Evolutionary conservation across 2,329 filamentous ascomycete genomes (phyloP), one percentile per base, ranked within the genome.

Genomic region (Chaetomium sp.): DNA sequence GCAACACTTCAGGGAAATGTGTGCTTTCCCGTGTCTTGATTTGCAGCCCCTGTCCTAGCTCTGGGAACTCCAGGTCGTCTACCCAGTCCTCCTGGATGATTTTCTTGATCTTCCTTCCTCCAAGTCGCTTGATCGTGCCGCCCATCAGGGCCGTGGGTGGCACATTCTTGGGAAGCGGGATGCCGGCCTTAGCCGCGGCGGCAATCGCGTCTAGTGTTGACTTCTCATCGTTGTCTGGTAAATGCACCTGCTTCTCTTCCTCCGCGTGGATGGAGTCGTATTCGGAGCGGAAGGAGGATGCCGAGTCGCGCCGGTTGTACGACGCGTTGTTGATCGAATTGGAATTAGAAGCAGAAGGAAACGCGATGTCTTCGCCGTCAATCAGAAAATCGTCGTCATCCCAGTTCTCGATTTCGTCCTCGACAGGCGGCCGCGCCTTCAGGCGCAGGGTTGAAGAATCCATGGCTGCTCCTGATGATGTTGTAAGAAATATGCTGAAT

Each of bases 71-170:
- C 49, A 92, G 71, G 64, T 92, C 89, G 63, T 91, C 87, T 59
- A 84, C 86, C 85, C 89, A 92, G 68, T 92, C 88, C 64, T 91
- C 87, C 60, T 88, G 84, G 57, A 89, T 82, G 42, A 86, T 83
- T 66, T 82, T 87, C 66, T 84, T 86, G 19, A 87, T 78, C 65
- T 86, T 90, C 62, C 83, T 81, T 57, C 84, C 84, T 49, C 91
- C 91, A 37, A 97, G 78, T 63, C 91, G 81, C 74, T 95, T 95
- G 68, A 97, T 97, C 8, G 91, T 92, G 52, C 94, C 94, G 52
- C 92, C 92, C 69, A 94, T 82, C 43, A 99, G 76, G 35, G 94
- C 94, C 19, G 92, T 96, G 35, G 88, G 84, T 1, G 92, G 91
- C 36, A 97, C 84, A 68, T 91, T 91, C 51, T 82, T 77, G 34